Percentiles rank a stretch among this genome's conserved stretches.
Evolutionary conservation across 495 filamentous ascomycete species (phyloP).

Genomic region (Chaetomium fimeti): DNA sequence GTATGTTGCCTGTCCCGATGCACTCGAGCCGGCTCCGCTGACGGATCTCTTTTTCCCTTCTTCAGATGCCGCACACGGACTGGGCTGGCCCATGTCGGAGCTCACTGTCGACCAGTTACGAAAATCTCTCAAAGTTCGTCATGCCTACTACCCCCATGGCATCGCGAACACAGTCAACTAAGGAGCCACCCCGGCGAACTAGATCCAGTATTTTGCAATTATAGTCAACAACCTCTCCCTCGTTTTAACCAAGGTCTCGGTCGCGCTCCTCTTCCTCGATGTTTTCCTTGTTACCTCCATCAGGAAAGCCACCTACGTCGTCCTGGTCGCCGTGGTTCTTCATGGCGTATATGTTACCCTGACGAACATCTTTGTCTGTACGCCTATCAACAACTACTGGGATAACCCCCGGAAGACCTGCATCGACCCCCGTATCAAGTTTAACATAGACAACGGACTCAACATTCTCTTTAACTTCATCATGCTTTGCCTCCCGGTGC

Average conservation of each 20-base stretch:
- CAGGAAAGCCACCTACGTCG: slow-evolving; percentile 17
- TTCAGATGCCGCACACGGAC: neutral
- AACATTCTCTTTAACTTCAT: slow-evolving; percentile 33
- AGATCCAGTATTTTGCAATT: slow-evolving; percentile 5
- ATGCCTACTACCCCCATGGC: neutral
- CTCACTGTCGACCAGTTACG: neutral
- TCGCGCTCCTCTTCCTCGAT: slow-evolving; percentile 32
- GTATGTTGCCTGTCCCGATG: neutral
- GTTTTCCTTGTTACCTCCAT: slow-evolving; percentile 24
- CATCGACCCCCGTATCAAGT: neutral
- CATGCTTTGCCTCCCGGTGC: slow-evolving; percentile 37
- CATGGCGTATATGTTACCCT: slow-evolving; percentile 20
- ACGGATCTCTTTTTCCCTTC: neutral
- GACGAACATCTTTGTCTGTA: slow-evolving; percentile 22
- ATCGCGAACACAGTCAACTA: neutral
- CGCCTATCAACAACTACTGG: slow-evolving; percentile 23
- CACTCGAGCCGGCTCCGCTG: neutral
- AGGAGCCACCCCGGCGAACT: neutral
- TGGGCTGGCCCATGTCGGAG: neutral
- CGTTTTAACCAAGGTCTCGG: slow-evolving; percentile 33
- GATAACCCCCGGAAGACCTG: slow-evolving; percentile 16
- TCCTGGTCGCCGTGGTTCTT: slow-evolving; percentile 20
- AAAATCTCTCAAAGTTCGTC: neutral
- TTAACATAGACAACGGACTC: slow-evolving; percentile 19
- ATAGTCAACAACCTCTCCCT: slow-evolving; percentile 21